Evolutionary conservation across 2,329 filamentous ascomycete genomes (phyloP), one percentile per base, ranked within the genome.

Genomic region (Fusarium sp.): DNA sequence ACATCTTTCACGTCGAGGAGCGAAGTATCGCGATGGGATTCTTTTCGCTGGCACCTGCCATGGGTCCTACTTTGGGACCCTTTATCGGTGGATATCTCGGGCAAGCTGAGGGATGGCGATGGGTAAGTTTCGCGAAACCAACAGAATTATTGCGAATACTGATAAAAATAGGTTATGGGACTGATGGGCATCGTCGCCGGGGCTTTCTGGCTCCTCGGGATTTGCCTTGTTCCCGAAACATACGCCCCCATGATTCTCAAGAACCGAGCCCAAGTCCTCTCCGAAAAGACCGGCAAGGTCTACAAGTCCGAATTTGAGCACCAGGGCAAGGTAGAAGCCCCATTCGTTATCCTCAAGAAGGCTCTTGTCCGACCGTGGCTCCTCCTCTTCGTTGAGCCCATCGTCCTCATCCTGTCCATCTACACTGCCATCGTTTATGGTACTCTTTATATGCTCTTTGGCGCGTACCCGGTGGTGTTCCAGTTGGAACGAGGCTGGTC

Each of bases 361-460:
- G 86, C 88, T 2, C 82, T 92, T 8, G 79, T 84, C 36, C 85
- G 91, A 2, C 91, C 91, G 0, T 91, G 88, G 88, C 78, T 89
- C 28, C 81, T 93, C 6, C 82, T 93, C 1, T 89, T 92, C 79
- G 79, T 79, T 34, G 90, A 92, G 70, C 90, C 90, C 3, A 92
- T 92, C 64, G 89, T 92, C 13, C 76, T 91, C 13, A 80, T 92
- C 4, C 82, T 90, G 2, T 87, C 85, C 1, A 81, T 91, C 9
- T 92, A 92, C 79, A 87, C 89, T 79, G 87, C 89, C 51, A 90
- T 87, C 50, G 75, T 87, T 43, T 87, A 87, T 64, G 84, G 84
- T 15, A 87, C 85, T 0, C 77, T 89, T 1, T 89, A 88, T 74
- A 82, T 88, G 77, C 80, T 86, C 34, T 88, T 88, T 58, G 83